Evolutionary conservation across 257 asterid species (phyloP), one percentile per base, ranked within the genome.

Genomic region (Penstemon davidsonii): DNA sequence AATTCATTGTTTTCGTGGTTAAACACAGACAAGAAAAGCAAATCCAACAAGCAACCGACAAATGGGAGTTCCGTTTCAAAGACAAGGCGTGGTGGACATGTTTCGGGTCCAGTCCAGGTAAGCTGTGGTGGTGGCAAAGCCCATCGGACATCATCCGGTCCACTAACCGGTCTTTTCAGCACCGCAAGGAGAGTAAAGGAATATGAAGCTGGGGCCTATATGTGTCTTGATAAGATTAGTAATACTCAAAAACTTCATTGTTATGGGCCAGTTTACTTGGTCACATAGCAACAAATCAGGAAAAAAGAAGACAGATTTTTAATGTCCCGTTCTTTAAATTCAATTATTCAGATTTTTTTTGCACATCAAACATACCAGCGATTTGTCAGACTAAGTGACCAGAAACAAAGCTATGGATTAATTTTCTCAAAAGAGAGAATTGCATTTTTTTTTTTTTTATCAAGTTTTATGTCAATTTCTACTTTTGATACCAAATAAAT

Each of bases 251-350:
- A 47, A 59, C 64, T 75, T 79, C 88, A 75, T 58, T 76, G 88
- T 41, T 86, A 80, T 73, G 95, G 98, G 63, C 96, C 95, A 69
- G 75, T 89, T 78, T 92, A 89, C 69, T 69, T 86, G 74, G 98
- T 92, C 8, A 84, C 96, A 38, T 88, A 84, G 80, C 45, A 55
- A 19, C 7, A 33, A 9, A 38, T 40, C 69, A 66, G 19, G 2
- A 10, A 53, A 33, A 55, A 19, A 15, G 46, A 33, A 55, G n/a
- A 18, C 3, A n/a, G n/a, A n/a, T n/a, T n/a, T 44, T 46, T 13
- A 4, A 6, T 67, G 60, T 67, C 45, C 19, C 67, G 68, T 45
- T 50, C 33, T 1, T 25, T 25, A 25, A 25, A 25, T 25, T 25
- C 33, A 25, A 25, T 25, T 25, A 25, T 25, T 25, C 33, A 25